Base-by-base conservation (phyloP, 2,329 filamentous ascomycete species). In the Diaporthe sp. region DNA sequence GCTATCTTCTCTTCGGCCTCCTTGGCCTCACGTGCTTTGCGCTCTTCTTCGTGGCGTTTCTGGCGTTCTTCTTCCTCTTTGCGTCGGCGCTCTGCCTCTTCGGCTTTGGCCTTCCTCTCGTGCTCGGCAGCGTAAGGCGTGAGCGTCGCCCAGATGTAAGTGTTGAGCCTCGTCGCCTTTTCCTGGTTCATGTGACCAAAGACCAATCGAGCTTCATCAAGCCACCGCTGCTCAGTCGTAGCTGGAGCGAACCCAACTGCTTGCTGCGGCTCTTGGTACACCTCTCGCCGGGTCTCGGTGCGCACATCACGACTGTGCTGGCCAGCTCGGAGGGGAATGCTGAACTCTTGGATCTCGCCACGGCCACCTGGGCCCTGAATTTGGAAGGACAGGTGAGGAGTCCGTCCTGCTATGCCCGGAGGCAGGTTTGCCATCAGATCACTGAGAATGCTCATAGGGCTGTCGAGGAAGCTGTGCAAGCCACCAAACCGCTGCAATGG, bases 161-260 rank as follows among this genome's bases (percentile, higher is more conserved):
- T 93, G 78, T 93, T 85, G 22, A 98, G 88, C 72, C 91, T 90
- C 76, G 90, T 88, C 3, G 92, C 90, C 81, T 94, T 94, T 67
- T 98, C 95, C 4, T 90, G 82, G 71, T 93, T 90, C 67, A 86
- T 88, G 31, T 87, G 85, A 37, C 94, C 94, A 83, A 97, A 98
- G 0, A 98, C 89, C 83, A 99, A 92, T 78, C 93, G 92, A 12
- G 95, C 93, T 83, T 98, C 97, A 81, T 98, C 95, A 81, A 94
- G 91, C 93, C 97, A 99, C 77, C 97, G 93, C 72, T 90, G 89
- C 73, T 90, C 87, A 1, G 97, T 98, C 12, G 91, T 88, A 51
- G 92, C 90, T 12, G 95, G 88, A 28, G 89, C 86, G 82, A 98
- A 98, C 3, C 92, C 87, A 37, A 96, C 92, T 17, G 95, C 93